Evolutionary conservation across 164 flowering plant species (phyloP).

Genomic region (Aristolochia contorta): DNA sequence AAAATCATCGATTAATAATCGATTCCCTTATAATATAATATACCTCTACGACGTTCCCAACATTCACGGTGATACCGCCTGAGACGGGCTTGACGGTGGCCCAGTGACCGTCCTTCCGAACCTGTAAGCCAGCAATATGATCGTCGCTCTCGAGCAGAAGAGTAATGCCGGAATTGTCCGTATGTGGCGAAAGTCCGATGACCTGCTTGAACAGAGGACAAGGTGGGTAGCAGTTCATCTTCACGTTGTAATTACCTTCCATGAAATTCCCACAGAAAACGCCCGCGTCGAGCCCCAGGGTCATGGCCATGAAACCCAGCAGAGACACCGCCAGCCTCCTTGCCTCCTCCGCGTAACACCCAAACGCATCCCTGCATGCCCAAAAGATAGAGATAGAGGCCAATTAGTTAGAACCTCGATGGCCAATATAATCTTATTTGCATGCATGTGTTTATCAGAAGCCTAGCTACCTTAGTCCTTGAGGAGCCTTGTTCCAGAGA

Average conservation of each 20-base stretch:
- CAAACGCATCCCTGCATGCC: conserved; percentile 2
- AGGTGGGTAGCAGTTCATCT: conserved; percentile 10
- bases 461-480: not conserved
- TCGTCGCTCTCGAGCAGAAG: conserved; percentile 4
- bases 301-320: conserved; percentile 6
- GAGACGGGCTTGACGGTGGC: conserved; percentile 1
- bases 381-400: too few relatives aligned
- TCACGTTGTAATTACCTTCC: conserved; percentile 1
- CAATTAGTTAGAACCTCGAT: too few relatives aligned
- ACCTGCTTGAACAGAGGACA: conserved; percentile 5
- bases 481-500: conserved; percentile 7
- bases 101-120: conserved; percentile 8
- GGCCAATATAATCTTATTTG: too few relatives aligned
- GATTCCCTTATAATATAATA: not conserved
- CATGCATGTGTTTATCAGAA: too few relatives aligned
- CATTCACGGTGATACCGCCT: not conserved
- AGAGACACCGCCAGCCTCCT: conserved; percentile 3
- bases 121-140: conserved; percentile 6
- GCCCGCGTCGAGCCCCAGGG: not conserved
- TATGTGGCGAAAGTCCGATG: conserved; percentile 4
- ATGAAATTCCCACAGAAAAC: not conserved
- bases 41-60: conserved; percentile 7
- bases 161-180: conserved; percentile 5
- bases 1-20: too few relatives aligned
- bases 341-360: conserved; percentile 4